A percentile compares a stretch with the other conserved stretches of the same genome.
phyloP scores from a whole-genome alignment of 805 yeast species.

The Candida sithepensis region DNA sequence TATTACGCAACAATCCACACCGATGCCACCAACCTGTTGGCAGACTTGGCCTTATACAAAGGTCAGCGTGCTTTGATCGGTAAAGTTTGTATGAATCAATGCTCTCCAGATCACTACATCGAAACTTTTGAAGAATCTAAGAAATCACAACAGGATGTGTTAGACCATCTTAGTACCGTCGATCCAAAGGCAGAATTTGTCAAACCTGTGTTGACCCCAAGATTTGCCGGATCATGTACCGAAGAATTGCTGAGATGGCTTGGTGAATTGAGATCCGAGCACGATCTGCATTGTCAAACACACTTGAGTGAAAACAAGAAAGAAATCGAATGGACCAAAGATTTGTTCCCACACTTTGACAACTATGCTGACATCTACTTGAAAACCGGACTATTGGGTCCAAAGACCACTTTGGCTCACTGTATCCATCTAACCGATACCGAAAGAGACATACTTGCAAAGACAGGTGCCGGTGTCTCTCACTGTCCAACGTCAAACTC shows the following conservation, averaged over 20 bases:
- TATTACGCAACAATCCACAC: conserved; percentile 89
- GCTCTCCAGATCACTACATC: conserved; percentile 68
- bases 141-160: conserved; percentile 49
- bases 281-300: conserved; percentile 73
- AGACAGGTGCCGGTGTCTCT: conserved; percentile 64
- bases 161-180: conserved; percentile 49
- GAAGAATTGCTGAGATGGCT: conserved; percentile 56
- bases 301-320: conserved; percentile 79
- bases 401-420: conserved; percentile 81
- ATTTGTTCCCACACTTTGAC: conserved; percentile 66
- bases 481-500: conserved; percentile 95
- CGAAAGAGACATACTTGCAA: conserved; percentile 58
- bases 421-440: conserved; percentile 69
- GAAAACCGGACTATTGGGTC: conserved; percentile 52
- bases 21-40: conserved; percentile 70
- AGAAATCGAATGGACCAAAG: conserved; percentile 72
- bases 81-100: conserved; percentile 88
- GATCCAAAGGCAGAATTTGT: conserved; percentile 54
- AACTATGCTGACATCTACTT: conserved; percentile 79
- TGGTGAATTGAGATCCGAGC: conserved; percentile 50
- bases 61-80: conserved; percentile 94
- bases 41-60: conserved; percentile 56
- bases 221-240: conserved; percentile 90
- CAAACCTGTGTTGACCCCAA: conserved; percentile 80
- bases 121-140: conserved; percentile 55